A percentile compares a stretch with the other conserved stretches of the same genome.
Evolutionary conservation across 805 yeast genomes (phyloP).

Genomic region (Ogataea neopini): DNA sequence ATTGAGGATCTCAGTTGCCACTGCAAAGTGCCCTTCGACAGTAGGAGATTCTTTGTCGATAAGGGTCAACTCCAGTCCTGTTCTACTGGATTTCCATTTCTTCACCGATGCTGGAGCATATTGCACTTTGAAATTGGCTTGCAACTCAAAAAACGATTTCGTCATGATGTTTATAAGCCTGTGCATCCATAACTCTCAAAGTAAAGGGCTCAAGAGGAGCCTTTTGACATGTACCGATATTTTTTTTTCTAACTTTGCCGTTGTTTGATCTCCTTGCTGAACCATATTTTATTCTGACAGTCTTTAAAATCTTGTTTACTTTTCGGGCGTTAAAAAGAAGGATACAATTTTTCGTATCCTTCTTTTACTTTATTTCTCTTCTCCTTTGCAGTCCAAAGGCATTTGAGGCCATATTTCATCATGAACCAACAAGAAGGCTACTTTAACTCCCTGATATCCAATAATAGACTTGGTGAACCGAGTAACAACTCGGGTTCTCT

Average conservation of each 20-base stretch:
- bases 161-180: conserved; percentile 15
- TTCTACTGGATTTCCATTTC: conserved; percentile 76
- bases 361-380: neutral
- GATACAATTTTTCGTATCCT: neutral
- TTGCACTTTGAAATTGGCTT: conserved; percentile 61
- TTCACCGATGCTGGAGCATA: conserved; percentile 71
- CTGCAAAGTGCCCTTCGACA: conserved; percentile 92
- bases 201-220: too few relatives aligned
- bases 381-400: neutral
- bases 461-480: conserved; percentile 16
- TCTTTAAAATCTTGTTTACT: neutral
- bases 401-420: neutral
- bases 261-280: neutral
- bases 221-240: too few relatives aligned
- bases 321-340: conserved; percentile 3
- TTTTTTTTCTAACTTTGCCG: neutral
- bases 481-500: conserved; percentile 19
- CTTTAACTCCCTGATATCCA: conserved; percentile 19
- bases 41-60: conserved; percentile 82
- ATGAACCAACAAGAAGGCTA: conserved; percentile 20
- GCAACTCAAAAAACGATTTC: conserved; percentile 39
- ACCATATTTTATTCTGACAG: conserved; percentile 3
- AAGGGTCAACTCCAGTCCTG: conserved; percentile 80
- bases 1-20: conserved; percentile 86
- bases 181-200: neutral